Conservation (phyloP, 2,329 filamentous ascomycete species). For the Fusarium sp. region DNA sequence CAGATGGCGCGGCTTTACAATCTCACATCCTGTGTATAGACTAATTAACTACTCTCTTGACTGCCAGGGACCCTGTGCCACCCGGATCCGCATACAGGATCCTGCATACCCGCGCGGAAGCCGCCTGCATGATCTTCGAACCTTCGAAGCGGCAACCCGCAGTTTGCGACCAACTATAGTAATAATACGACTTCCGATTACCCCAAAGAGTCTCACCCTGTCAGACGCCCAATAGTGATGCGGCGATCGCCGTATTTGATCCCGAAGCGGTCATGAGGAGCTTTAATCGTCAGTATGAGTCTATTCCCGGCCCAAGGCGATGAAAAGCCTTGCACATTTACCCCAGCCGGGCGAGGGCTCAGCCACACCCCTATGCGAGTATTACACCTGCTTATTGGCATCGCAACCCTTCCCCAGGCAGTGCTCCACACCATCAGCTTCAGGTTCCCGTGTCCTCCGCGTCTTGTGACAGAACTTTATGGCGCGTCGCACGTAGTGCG, state of each 20-base stretch:
- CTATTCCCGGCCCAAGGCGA: slow-evolving; percentile 15
- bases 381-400: slow-evolving; percentile 19
- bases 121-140: slow-evolving; percentile 24
- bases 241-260: neutral
- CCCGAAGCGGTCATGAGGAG: neutral
- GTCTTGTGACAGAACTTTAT: slow-evolving; percentile 35
- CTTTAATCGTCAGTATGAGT: slow-evolving; percentile 5
- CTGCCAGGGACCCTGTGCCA: slow-evolving; percentile 1
- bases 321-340: slow-evolving; percentile 18
- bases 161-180: neutral
- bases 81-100: slow-evolving; percentile 17
- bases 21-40: neutral
- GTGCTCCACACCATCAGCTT: slow-evolving; percentile 29
- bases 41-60: neutral
- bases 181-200: neutral
- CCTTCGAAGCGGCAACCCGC: neutral
- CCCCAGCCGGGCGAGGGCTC: slow-evolving; percentile 37
- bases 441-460: slow-evolving; percentile 26
- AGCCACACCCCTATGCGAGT: slow-evolving; percentile 29
- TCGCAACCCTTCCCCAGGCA: slow-evolving; percentile 9
- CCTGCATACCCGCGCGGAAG: slow-evolving; percentile 26
- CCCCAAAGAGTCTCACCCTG: slow-evolving; percentile 1
- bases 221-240: slow-evolving; percentile 5
- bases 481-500: slow-evolving; percentile 11
- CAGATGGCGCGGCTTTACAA: neutral